These are phyloP conservation scores for Diplodia corticola DNA, from an alignment of 2,329 filamentous ascomycete genomes.

Conservation along the genomic window DNA sequence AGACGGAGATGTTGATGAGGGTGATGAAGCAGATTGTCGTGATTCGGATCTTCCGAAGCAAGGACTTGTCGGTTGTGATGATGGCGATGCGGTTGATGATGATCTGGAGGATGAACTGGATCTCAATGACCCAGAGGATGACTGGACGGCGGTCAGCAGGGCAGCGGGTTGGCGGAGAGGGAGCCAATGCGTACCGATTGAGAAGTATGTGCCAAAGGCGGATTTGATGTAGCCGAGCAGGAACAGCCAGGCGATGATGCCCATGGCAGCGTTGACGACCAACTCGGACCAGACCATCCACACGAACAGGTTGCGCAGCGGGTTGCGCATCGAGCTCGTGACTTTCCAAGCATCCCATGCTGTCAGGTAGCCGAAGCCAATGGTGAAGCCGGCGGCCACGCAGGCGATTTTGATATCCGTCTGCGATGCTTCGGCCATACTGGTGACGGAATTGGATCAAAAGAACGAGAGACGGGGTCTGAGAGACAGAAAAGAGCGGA, in stretches of 20 bases:
- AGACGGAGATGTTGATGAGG: constrained; percentile 36
- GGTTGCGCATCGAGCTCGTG: neutral
- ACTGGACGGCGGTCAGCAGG: constrained; percentile 17
- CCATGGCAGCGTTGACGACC: constrained; percentile 42
- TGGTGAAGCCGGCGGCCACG: neutral
- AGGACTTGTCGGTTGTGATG: constrained; percentile 27
- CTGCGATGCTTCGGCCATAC: neutral
- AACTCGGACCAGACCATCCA: constrained; percentile 51
- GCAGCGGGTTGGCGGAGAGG: neutral
- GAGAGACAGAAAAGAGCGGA: neutral
- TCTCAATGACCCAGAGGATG: constrained; percentile 49
- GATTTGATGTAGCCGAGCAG: constrained; percentile 42
- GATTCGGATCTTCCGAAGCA: constrained; percentile 25
- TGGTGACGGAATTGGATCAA: neutral
- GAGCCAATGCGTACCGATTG: neutral
- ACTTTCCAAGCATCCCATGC: constrained; percentile 12
- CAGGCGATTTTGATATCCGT: constrained; percentile 5
- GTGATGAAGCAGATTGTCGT: constrained; percentile 26
- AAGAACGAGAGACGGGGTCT: neutral
- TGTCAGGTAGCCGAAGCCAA: constrained; percentile 16
- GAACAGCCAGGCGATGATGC: constrained; percentile 45
- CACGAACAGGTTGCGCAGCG: constrained; percentile 34
- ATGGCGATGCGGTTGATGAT: constrained; percentile 34
- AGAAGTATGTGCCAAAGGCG: constrained; percentile 3
- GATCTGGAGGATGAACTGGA: constrained; percentile 29